Evolutionary conservation across 768 basidiomycete species (phyloP), one percentile per base, ranked within the genome.

Genomic region (Xerocomellus dryophilus): DNA sequence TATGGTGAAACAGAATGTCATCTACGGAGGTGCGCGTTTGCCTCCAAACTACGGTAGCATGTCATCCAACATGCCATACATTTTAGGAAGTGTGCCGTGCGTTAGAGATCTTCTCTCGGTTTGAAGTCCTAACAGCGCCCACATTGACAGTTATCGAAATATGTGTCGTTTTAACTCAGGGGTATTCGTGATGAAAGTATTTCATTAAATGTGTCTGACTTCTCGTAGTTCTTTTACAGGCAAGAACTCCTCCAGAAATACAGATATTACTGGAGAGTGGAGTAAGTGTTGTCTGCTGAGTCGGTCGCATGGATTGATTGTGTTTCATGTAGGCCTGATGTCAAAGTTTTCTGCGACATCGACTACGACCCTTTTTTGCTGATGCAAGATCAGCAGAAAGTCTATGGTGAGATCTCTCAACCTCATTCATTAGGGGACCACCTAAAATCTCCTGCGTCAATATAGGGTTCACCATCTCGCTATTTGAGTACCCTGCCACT

Each of bases 81-180:
- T 40, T 51, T n/a, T 58, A 88, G 87, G 83, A 50, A 89, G 88
- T 63, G 80, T 89, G 21, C 75, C 87, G 86, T 88, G 70, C 57
- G 85, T 81, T 45, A 43, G 32, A 7, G 42, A 42, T 56, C 29
- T 40, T 47, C 17, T 48, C 4, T 27, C 10, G 38, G 29, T 40
- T 42, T 27, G 20, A 48, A n/a, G 48, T 53, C 18, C 52, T 65
- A 11, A 62, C 25, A 39, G 4, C n/a, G 17, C 39, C 21, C 45
- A 47, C 31, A 29, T n/a, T 17, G 3, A 43, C 61, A 86, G 83
- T 18, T 96, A 97, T 65, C 84, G 94, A 38, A 93, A 96, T 61
- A 96, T 97, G 95, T 97, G 95, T 71, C 83, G 95, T 11, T 98
- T 86, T 73, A 93, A 95, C 72, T 93, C 90, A 43, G 93, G 91